These are phyloP conservation scores for Liquidambar formosana DNA, from an alignment of 164 flowering plant genomes.

Conservation along the genomic window DNA sequence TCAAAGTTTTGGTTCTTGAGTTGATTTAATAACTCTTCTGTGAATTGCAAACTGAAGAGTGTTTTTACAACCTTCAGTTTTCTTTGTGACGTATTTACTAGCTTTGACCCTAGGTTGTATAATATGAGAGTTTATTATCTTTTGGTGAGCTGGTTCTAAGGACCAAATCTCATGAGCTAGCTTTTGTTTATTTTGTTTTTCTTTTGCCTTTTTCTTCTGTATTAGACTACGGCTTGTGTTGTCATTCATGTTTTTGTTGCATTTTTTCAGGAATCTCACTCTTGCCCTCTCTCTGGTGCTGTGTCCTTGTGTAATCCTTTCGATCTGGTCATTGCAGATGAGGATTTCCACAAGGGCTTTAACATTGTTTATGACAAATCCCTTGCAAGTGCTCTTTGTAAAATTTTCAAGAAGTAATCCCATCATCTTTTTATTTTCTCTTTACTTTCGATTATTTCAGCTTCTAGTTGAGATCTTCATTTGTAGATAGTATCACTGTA, in stretches of 20 bases:
- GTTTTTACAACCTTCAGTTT: not conserved
- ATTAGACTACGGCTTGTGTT: not conserved
- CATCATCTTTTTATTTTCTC: conserved; percentile 6
- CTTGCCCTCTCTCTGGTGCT: conserved; percentile 83
- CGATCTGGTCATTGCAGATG: conserved; percentile 85
- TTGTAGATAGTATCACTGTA: not conserved
- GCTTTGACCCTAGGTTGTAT: not conserved
- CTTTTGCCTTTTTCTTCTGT: not conserved
- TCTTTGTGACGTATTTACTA: too few species aligned
- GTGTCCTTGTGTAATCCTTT: conserved; percentile 96
- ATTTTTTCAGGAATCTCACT: conserved; percentile 67
- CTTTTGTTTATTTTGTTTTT: not conserved
- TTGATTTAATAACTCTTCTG: not conserved
- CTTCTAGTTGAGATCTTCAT: not conserved
- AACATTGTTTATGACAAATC: conserved; percentile 84
- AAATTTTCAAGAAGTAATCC: conserved; percentile 73
- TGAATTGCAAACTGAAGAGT: not conserved
- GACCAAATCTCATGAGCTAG: not conserved
- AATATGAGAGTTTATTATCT: not conserved
- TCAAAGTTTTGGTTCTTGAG: too few species aligned
- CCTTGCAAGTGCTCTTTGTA: conserved; percentile 64
- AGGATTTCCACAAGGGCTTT: conserved; percentile 84
- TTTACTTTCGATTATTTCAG: not conserved
- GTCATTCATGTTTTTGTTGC: conserved; percentile 8
- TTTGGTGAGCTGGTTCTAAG: not conserved